Conservation (phyloP, 1,284 basidiomycete genomes). For the Pyrrhoderma lamaoense region DNA sequence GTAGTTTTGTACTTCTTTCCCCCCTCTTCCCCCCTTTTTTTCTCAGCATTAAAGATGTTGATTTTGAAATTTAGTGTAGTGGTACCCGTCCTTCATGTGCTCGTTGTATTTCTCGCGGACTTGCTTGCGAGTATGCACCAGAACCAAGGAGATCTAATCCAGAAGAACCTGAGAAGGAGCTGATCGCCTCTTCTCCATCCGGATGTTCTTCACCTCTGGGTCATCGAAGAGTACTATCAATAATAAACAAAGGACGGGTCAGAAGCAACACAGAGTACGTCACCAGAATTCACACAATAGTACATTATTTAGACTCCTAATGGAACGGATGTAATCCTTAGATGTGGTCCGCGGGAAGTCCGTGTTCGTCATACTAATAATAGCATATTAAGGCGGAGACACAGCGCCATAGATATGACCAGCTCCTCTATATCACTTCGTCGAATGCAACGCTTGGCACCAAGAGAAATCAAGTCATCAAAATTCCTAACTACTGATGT, state of each 20-base stretch:
- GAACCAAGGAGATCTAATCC: constrained; percentile 20
- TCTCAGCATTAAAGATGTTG: neutral
- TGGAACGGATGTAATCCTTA: neutral
- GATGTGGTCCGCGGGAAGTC: constrained; percentile 3
- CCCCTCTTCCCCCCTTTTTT: constrained; percentile 3
- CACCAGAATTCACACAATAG: neutral
- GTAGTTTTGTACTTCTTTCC: constrained; percentile 22
- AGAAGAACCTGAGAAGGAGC: constrained; percentile 2
- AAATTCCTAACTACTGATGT: no score
- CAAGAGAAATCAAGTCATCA: no score
- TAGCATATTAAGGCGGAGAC: constrained; percentile 3
- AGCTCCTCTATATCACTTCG: neutral
- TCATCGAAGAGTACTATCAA: neutral
- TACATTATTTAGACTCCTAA: neutral
- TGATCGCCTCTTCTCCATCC: neutral
- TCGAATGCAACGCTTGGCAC: no score
- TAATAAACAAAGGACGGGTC: neutral
- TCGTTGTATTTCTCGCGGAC: constrained; percentile 34
- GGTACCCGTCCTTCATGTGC: constrained; percentile 34
- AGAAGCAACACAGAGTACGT: constrained; percentile 17
- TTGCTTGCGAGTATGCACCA: constrained; percentile 32
- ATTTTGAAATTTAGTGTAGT: constrained; percentile 30
- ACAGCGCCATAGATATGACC: constrained; percentile 4
- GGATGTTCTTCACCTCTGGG: neutral
- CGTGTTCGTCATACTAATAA: neutral